A percentile compares a stretch with the other conserved stretches of the same genome.
Evolutionary conservation across 306 rosid genomes (phyloP).

Genomic region (Fragaria ananassa): DNA sequence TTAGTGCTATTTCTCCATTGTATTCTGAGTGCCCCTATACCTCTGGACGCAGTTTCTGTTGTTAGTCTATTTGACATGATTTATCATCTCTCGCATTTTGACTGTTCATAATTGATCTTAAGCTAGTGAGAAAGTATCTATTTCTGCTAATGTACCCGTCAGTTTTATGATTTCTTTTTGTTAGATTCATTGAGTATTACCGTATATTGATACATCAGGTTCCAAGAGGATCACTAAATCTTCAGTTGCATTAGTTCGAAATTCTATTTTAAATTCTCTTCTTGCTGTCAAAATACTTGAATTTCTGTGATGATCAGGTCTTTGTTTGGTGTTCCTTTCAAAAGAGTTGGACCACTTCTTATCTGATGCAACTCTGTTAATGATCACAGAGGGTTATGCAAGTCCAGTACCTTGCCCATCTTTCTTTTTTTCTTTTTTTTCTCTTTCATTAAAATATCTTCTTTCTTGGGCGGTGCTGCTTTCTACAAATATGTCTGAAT

Average conservation of each 20-base stretch:
- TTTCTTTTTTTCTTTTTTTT: background rate
- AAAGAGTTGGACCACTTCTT: background rate
- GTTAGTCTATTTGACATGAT: background rate
- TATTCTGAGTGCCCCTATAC: background rate
- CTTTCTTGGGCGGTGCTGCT: background rate
- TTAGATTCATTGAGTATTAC: background rate
- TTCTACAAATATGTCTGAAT: background rate
- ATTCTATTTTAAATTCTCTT: background rate
- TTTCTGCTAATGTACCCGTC: background rate
- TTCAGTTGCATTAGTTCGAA: background rate
- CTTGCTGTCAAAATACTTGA: background rate
- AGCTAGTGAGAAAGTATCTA: background rate
- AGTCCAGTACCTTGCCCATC: background rate
- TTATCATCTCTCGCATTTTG: background rate
- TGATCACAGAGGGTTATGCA: background rate
- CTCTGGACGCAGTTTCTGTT: background rate
- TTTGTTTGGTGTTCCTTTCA: background rate
- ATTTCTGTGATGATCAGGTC: background rate
- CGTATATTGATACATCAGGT: background rate
- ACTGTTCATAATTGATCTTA: background rate
- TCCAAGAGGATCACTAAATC: background rate
- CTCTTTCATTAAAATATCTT: background rate
- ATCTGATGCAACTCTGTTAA: background rate
- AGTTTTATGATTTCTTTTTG: background rate
- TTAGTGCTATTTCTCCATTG: background rate